phyloP scores from a whole-genome alignment of 179 eudicot species.

The Amaranthus tricolor region DNA sequence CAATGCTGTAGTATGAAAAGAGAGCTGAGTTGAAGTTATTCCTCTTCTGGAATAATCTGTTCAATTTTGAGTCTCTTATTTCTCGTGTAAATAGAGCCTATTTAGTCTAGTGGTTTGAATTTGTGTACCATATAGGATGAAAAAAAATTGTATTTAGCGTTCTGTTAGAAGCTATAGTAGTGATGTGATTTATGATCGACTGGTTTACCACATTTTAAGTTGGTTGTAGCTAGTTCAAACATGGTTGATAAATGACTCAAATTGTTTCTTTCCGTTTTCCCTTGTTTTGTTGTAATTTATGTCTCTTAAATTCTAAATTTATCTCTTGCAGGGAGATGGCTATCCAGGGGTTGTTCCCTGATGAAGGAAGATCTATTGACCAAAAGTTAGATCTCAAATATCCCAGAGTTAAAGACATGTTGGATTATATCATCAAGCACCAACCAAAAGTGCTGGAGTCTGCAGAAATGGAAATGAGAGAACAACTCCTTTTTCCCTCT shows the following conservation, averaged over 20 bases:
- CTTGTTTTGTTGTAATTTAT: conserved; percentile 1
- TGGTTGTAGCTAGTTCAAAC: background rate
- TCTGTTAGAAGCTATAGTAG: background rate
- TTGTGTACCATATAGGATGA: background rate
- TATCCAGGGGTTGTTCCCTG: conserved; percentile 73
- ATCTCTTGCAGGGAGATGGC: conserved; percentile 77
- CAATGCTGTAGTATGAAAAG: background rate
- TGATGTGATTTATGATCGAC: background rate
- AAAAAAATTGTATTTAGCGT: background rate
- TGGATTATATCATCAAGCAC: conserved; percentile 58
- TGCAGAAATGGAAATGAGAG: conserved; percentile 50
- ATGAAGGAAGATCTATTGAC: conserved; percentile 54
- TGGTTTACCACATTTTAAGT: background rate
- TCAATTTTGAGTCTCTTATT: background rate
- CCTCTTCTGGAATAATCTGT: background rate
- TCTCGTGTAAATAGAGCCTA: background rate
- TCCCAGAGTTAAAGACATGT: conserved; percentile 73
- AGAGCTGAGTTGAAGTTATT: background rate
- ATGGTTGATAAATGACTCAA: background rate
- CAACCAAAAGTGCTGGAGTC: conserved; percentile 61
- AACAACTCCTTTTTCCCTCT: conserved; percentile 71
- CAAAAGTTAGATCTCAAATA: conserved; percentile 45
- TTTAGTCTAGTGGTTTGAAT: background rate
- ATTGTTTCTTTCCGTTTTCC: conserved; percentile 1
- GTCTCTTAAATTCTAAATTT: conserved; percentile 12